Base-by-base conservation (phyloP, 1,139 yeast genomes). In the Groenewaldozyma sp. region DNA sequence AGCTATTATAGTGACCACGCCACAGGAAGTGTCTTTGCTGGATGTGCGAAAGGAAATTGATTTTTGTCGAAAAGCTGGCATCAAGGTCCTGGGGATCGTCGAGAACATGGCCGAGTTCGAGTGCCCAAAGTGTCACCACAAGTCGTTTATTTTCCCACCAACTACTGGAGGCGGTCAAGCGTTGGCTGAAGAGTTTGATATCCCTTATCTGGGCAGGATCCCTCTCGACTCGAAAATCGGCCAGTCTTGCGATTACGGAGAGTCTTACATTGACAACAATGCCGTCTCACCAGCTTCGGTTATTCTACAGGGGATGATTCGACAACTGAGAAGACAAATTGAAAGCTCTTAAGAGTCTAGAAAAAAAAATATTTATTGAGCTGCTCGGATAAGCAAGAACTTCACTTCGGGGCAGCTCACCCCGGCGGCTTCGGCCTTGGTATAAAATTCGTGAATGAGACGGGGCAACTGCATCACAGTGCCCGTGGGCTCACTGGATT, bases 101-200 rank as follows among this genome's bases (percentile, higher is more conserved):
- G 99, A 93, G 58, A 93, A 93, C 59, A 93, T 93, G 99, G 77
- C 95, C 4, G 98, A 98, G 1, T 93, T 93, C 65, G 97, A 93
- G 13, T 93, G 99, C 58, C 98, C 98, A 3, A 77, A 70, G 51
- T 93, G 99, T 61, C 74, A 83, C 46, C 94, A 94, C 6, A 86
- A 87, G 60, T 82, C 95, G 0, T 78, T 81, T 53, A 88, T 93
- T 10, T 93, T 93, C 63, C 82, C 81, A 48, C 86, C 97, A 27
- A 91, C 97, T 3, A 93, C 98, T 1, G 98, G 98, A 13, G 99
- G 99, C 16, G 99, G 97, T 5, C 71, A 74, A 50, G 76, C 78
- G 28, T 65, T 93, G 40, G 93, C 97, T 42, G 64, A 79, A 51
- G 98, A 91, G 43, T 62, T 82, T 58, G 70, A 68, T 6, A 73